A percentile compares a stretch with the other conserved stretches of the same genome.
phyloP scores from a whole-genome alignment of 805 yeast genomes.

The Candida tibetensis region DNA sequence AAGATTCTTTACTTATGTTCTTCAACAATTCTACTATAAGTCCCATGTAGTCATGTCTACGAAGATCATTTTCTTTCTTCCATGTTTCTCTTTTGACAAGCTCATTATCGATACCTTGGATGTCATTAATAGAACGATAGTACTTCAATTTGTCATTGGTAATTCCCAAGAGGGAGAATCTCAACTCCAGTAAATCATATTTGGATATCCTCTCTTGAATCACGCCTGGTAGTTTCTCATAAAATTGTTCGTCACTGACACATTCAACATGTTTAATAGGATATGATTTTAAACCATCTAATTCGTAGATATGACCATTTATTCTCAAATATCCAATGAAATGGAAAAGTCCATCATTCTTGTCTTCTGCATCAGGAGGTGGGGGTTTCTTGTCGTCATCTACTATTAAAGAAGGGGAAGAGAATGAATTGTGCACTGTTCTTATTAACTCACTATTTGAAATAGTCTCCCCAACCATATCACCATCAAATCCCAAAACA shows the following conservation, averaged over 20 bases:
- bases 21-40: conserved; percentile 46
- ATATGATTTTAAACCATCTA: conserved; percentile 57
- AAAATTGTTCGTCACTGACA: conserved; percentile 38
- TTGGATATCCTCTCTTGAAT: conserved; percentile 46
- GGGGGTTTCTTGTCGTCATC: conserved; percentile 40
- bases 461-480: conserved; percentile 58
- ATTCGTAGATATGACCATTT: conserved; percentile 50
- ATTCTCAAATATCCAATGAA: conserved; percentile 53
- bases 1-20: conserved; percentile 32
- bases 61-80: conserved; percentile 52
- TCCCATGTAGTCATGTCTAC: conserved; percentile 54
- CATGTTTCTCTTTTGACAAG: conserved; percentile 47
- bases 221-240: conserved; percentile 41
- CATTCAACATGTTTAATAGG: conserved; percentile 53
- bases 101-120: conserved; percentile 37
- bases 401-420: conserved; percentile 55
- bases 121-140: conserved; percentile 39
- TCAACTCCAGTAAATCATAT: conserved; percentile 46
- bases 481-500: conserved; percentile 52
- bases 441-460: conserved; percentile 58
- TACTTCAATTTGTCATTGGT: conserved; percentile 48
- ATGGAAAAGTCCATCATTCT: conserved; percentile 56
- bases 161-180: conserved; percentile 56
- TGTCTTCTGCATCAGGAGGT: conserved; percentile 25
- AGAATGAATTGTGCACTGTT: conserved; percentile 58